phyloP scores from a whole-genome alignment of 305 asterid genomes.

The Rubia peregrina region DNA sequence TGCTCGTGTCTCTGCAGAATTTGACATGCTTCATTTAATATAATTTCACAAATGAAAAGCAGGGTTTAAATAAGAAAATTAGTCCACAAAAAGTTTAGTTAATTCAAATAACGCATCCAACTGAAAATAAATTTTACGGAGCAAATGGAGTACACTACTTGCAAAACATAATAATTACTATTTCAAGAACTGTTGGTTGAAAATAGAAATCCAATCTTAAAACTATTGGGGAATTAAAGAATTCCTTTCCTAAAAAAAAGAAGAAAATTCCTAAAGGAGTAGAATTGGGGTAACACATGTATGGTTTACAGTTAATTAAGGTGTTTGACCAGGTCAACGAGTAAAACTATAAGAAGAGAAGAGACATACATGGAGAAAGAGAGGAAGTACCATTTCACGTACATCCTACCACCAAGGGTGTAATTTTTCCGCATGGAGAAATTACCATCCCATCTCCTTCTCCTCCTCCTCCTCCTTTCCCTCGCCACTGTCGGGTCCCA shows the following conservation, averaged over 20 bases:
- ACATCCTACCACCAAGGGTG: not conserved
- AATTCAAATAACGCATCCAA: too few relatives aligned
- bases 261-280: not conserved
- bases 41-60: too few relatives aligned
- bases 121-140: not conserved
- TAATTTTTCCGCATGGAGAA: constrained; percentile 15
- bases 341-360: constrained; percentile 3
- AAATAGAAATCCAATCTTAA: too few relatives aligned
- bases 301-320: not conserved
- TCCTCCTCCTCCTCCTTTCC: constrained; percentile 12
- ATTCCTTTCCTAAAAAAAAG: too few relatives aligned
- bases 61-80: too few relatives aligned
- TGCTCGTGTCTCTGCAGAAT: too few relatives aligned
- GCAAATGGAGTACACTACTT: not conserved
- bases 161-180: not conserved
- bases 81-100: too few relatives aligned
- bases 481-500: constrained; percentile 3
- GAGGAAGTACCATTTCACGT: not conserved
- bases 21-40: too few relatives aligned
- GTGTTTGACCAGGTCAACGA: constrained; percentile 3
- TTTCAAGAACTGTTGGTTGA: too few relatives aligned
- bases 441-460: constrained; percentile 15
- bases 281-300: not conserved
- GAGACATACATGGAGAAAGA: not conserved
- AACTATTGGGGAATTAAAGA: too few relatives aligned